A percentile compares a stretch with the other conserved stretches of the same genome.
phyloP scores from a whole-genome alignment of 257 asterid species.

The Datura wrightii region DNA sequence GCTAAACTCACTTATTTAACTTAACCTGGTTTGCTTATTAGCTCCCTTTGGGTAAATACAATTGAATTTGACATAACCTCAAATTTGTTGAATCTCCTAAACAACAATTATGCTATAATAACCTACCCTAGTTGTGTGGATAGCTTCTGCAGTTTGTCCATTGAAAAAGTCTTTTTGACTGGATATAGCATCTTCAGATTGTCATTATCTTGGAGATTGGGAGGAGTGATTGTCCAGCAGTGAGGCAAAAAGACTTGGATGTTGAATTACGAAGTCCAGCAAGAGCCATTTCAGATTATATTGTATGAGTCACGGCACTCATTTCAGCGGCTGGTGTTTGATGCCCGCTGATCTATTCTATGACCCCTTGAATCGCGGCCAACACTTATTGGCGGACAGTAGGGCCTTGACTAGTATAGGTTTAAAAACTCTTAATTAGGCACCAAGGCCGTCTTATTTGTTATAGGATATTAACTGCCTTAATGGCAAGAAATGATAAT shows the following conservation, averaged over 20 bases:
- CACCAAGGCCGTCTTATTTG: not conserved
- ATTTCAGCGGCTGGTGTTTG: not conserved
- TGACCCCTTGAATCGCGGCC: not conserved
- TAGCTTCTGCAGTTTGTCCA: not conserved
- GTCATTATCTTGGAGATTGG: not conserved
- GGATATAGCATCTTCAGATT: not conserved
- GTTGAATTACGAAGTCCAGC: not conserved
- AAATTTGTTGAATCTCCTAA: not conserved
- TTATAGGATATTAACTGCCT: not conserved
- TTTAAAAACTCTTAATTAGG: not conserved
- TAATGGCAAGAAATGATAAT: not conserved
- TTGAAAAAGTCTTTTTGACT: not conserved
- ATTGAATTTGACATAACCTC: slow-evolving; percentile 17
- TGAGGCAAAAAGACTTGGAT: slow-evolving; percentile 12
- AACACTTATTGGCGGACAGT: not conserved
- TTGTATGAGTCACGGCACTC: not conserved
- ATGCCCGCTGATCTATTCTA: not conserved
- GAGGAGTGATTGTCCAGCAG: not conserved
- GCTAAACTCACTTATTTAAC: not conserved
- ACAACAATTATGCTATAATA: not conserved
- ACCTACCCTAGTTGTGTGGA: slow-evolving; percentile 10
- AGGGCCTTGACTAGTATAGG: not conserved
- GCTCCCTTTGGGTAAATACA: not conserved
- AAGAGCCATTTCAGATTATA: not conserved
- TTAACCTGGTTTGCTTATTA: not conserved